phyloP scores from a whole-genome alignment of 1,139 yeast genomes.

The Candida mesenterica region DNA sequence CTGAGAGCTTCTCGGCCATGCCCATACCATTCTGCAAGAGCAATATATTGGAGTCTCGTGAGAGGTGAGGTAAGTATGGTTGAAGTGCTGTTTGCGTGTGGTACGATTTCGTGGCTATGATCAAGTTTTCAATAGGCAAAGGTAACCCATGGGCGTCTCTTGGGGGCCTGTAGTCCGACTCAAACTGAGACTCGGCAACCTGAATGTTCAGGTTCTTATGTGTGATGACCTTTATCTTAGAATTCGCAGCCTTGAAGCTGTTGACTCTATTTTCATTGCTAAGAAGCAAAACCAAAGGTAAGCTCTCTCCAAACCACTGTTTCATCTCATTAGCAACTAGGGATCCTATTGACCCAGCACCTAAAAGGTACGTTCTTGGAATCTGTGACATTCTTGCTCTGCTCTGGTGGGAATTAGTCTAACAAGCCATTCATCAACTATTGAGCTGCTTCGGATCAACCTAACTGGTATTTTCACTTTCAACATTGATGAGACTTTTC shows the following conservation, averaged over 20 bases:
- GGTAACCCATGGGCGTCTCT: conserved; percentile 11
- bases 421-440: no score
- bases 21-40: conserved; percentile 84
- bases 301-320: conserved; percentile 26
- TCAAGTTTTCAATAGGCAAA: conserved; percentile 45
- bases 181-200: conserved; percentile 13
- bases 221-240: conserved; percentile 30
- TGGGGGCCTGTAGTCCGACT: conserved; percentile 12
- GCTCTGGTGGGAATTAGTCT: no score
- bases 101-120: conserved; percentile 65
- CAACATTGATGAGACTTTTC: no score
- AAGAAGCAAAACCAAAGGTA: conserved; percentile 38
- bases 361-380: conserved; percentile 36
- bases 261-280: conserved; percentile 37
- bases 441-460: no score
- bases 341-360: conserved; percentile 47
- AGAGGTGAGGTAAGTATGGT: conserved; percentile 41
- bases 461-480: no score
- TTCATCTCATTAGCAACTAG: conserved; percentile 40
- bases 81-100: conserved; percentile 49
- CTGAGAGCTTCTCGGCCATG: conserved; percentile 51
- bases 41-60: conserved; percentile 50
- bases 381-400: background rate
- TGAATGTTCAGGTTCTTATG: conserved; percentile 17
- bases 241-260: conserved; percentile 38